These are phyloP conservation scores for Ormosia semicastrata DNA, from an alignment of 306 rosid genomes.

Conservation along the genomic window DNA sequence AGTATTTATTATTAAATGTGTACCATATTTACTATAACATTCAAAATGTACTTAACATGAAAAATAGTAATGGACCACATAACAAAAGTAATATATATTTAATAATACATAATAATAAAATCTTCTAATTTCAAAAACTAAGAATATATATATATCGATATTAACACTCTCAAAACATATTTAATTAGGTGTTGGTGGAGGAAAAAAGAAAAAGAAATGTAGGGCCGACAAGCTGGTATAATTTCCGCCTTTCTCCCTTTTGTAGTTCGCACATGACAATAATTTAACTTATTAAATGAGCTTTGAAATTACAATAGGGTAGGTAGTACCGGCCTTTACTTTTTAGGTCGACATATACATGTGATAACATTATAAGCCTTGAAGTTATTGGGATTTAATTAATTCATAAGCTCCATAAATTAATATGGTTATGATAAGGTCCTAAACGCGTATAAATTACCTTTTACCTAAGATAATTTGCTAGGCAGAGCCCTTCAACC, in stretches of 20 bases:
- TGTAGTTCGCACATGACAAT: slow-evolving; percentile 7
- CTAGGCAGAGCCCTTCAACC: too few relatives aligned
- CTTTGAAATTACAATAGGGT: background rate
- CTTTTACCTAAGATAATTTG: background rate
- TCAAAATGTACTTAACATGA: too few relatives aligned
- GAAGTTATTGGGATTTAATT: background rate
- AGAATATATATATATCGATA: too few relatives aligned
- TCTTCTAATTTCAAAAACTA: too few relatives aligned
- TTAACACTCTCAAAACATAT: too few relatives aligned
- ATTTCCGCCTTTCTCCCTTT: background rate
- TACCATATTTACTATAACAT: too few relatives aligned
- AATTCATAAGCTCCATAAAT: background rate
- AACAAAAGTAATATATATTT: too few relatives aligned
- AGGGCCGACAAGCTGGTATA: background rate
- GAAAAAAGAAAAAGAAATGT: too few relatives aligned
- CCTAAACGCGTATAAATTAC: background rate
- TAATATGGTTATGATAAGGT: background rate
- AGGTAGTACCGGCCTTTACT: background rate
- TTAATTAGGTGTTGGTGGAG: too few relatives aligned
- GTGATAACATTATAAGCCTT: background rate
- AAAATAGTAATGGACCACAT: too few relatives aligned
- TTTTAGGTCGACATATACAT: background rate
- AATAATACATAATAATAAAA: too few relatives aligned
- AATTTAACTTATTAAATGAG: slow-evolving; percentile 12
- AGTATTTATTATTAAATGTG: too few relatives aligned